phyloP scores from a whole-genome alignment of 2,329 filamentous ascomycete species.

The Claviceps pazoutovae region DNA sequence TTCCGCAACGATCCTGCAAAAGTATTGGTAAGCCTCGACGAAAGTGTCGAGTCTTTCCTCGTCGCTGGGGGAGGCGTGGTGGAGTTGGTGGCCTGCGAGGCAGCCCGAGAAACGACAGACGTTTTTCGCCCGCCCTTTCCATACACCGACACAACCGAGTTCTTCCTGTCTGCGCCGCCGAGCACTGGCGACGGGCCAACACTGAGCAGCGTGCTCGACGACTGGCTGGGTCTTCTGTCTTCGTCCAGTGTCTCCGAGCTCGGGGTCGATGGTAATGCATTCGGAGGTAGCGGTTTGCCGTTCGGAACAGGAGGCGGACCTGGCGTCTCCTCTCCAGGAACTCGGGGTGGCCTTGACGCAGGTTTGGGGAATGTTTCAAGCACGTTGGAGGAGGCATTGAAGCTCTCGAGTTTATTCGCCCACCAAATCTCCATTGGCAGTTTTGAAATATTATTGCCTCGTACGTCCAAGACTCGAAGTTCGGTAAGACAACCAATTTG shows the following conservation, averaged over 20 bases:
- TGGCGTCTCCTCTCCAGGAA: slow-evolving; percentile 34
- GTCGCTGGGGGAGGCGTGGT: slow-evolving; percentile 36
- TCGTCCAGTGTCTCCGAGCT: slow-evolving; percentile 67
- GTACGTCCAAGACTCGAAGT: slow-evolving; percentile 71
- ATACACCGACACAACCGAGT: slow-evolving; percentile 69
- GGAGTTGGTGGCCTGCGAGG: slow-evolving; percentile 30
- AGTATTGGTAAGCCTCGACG: slow-evolving; percentile 65
- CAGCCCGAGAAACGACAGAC: slow-evolving; percentile 60
- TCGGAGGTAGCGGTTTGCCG: slow-evolving; percentile 26
- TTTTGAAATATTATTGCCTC: slow-evolving; percentile 84
- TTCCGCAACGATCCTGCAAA: slow-evolving; percentile 78
- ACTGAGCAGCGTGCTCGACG: slow-evolving; percentile 61
- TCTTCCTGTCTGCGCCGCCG: slow-evolving; percentile 52
- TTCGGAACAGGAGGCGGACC: slow-evolving; percentile 21
- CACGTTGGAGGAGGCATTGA: slow-evolving; percentile 93
- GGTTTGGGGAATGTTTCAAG: slow-evolving; percentile 84
- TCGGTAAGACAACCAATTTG: slow-evolving; percentile 83
- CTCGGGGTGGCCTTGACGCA: slow-evolving; percentile 51
- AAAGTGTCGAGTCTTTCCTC: slow-evolving; percentile 82
- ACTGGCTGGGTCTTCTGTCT: slow-evolving; percentile 66
- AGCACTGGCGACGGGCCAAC: slow-evolving; percentile 59
- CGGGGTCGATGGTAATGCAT: slow-evolving; percentile 43
- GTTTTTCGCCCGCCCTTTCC: slow-evolving; percentile 72
- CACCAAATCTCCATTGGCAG: slow-evolving; percentile 94
- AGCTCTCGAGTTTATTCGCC: slow-evolving; percentile 73